Conservation (phyloP, 768 basidiomycete genomes). For the Tephrocybe sp. region DNA sequence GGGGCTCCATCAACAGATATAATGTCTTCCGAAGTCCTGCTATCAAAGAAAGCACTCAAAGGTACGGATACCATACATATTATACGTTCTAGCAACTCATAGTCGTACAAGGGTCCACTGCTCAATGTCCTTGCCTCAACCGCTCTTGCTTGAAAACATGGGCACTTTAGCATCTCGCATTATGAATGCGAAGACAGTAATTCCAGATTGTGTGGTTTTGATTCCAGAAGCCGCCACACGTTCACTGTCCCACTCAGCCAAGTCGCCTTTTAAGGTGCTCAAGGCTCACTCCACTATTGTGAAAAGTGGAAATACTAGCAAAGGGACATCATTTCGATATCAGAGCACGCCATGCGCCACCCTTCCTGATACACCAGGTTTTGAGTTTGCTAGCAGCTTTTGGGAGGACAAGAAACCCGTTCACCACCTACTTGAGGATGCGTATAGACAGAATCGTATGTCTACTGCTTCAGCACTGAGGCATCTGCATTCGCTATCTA, state of each 20-base stretch:
- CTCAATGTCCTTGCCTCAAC: slow-evolving; percentile 47
- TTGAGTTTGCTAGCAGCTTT: slow-evolving; percentile 54
- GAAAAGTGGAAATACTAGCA: slow-evolving; percentile 35
- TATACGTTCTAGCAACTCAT: too few relatives aligned
- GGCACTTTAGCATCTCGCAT: slow-evolving; percentile 33
- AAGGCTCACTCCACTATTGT: slow-evolving; percentile 37
- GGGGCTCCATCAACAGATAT: too few relatives aligned
- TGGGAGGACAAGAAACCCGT: slow-evolving; percentile 64
- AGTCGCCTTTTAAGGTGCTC: slow-evolving; percentile 49
- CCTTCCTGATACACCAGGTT: slow-evolving; percentile 44
- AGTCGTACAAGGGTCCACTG: slow-evolving; percentile 42
- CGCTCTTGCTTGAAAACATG: slow-evolving; percentile 26
- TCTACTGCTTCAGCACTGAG: slow-evolving; percentile 49
- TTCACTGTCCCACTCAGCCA: slow-evolving; percentile 40
- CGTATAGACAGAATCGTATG: slow-evolving; percentile 60
- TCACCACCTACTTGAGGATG: slow-evolving; percentile 47
- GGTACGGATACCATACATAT: too few relatives aligned
- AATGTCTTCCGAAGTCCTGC: slow-evolving; percentile 49
- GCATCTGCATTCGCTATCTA: slow-evolving; percentile 47
- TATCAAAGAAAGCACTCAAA: slow-evolving; percentile 37
- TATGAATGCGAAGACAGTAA: slow-evolving; percentile 44
- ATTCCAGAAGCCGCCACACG: slow-evolving; percentile 38
- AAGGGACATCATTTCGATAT: slow-evolving; percentile 48
- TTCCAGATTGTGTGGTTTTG: slow-evolving; percentile 52
- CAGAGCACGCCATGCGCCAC: slow-evolving; percentile 51